phyloP scores from a whole-genome alignment of 495 filamentous ascomycete species.

The Amorphotheca resinae region DNA sequence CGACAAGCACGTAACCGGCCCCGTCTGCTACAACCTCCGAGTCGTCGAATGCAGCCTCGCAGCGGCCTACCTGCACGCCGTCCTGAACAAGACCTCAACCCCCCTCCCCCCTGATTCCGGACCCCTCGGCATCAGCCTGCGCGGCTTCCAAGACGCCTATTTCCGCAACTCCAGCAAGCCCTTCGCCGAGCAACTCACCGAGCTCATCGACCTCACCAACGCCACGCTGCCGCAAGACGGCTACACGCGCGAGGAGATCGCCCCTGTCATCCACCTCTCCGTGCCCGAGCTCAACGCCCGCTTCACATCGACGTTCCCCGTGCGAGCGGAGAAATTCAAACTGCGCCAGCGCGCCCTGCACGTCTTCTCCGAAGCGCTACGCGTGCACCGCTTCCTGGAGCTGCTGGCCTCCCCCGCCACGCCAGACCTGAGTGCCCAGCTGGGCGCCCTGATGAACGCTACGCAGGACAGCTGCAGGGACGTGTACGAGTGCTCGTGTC shows the following conservation, averaged over 20 bases:
- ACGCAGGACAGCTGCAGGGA: constrained; percentile 79
- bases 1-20: constrained; percentile 88
- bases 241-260: constrained; percentile 81
- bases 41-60: constrained; percentile 93
- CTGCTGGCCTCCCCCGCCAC: constrained; percentile 49
- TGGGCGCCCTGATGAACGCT: constrained; percentile 80
- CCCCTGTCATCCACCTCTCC: constrained; percentile 53
- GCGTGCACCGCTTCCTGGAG: constrained; percentile 70
- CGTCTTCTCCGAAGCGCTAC: constrained; percentile 78
- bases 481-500: constrained; percentile 78
- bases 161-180: constrained; percentile 45
- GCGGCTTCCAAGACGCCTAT: constrained; percentile 73
- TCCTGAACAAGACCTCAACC: constrained; percentile 43
- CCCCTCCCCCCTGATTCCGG: constrained; percentile 64
- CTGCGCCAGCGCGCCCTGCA: constrained; percentile 78
- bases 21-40: constrained; percentile 89
- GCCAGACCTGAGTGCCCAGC: constrained; percentile 46
- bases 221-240: constrained; percentile 60
- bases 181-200: constrained; percentile 52
- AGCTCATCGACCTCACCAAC: constrained; percentile 50
- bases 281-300: constrained; percentile 56
- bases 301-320: constrained; percentile 75
- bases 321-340: constrained; percentile 78
- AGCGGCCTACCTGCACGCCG: constrained; percentile 48
- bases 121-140: constrained; percentile 71